Evolutionary conservation across 495 filamentous ascomycete genomes (phyloP), one percentile per base, ranked within the genome.

Genomic region (Penicillium atrosanguineum): DNA sequence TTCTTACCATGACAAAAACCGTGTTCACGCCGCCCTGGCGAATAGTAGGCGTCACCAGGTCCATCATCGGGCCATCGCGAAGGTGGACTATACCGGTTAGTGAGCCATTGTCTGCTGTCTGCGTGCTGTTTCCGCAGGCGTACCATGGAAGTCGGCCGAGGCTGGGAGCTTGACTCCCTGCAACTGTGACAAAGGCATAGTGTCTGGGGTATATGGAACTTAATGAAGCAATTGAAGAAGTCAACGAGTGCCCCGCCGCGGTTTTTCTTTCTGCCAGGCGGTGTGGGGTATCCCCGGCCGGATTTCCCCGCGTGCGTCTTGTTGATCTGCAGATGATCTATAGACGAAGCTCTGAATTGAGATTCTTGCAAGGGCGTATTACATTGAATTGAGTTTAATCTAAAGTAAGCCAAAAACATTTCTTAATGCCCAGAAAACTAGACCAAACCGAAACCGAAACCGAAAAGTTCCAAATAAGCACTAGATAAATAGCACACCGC

Each of bases 31-130:
- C 86, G 57, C 88, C 91, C 52, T 79, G 67, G 44, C 82, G 74
- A 60, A 95, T 87, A 21, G 80, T 86, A 18, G 88, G 88, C 39
- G 85, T 86, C 25, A 95, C 89, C n/a, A 88, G 72, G 52, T 91
- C 78, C 81, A 90, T 88, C 79, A 96, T 89, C 41, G 79, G 74
- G 1, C 86, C 89, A 72, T 94, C 86, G 38, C 91, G 81, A 49
- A 96, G 78, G 67, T 90, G 89, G 57, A 78, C 73, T 76, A 37
- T 48, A 19, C 46, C 23, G 43, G 55, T 53, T 37, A 53, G 55
- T 40, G 38, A 40, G 52, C 25, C 48, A 44, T 31, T 34, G 41
- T 52, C 34, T 43, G 44, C 16, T 39, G 29, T 50, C 21, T 3
- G 15, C 0, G 36, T 26, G 26, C 48, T 38, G 26, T 50, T 46